Evolutionary conservation across 2,329 filamentous ascomycete genomes (phyloP).

Genomic region (Orbilia oligospora): DNA sequence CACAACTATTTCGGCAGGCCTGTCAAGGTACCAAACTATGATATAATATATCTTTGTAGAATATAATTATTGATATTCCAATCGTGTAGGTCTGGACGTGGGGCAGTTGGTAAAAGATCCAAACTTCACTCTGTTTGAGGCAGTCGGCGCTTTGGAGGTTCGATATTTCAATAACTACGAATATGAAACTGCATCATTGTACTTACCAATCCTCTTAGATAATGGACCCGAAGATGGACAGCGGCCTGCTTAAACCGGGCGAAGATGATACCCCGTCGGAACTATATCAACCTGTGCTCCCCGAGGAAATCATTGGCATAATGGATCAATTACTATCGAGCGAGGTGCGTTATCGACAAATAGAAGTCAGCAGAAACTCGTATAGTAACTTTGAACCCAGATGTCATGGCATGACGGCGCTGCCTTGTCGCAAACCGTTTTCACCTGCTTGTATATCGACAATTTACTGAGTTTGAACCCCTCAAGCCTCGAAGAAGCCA

Average conservation of each 20-base stretch:
- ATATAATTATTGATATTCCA: conserved; percentile 15
- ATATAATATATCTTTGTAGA: not conserved
- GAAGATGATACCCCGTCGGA: conserved; percentile 91
- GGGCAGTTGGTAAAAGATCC: conserved; percentile 95
- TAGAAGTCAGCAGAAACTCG: not conserved
- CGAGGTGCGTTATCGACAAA: conserved; percentile 74
- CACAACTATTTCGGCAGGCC: conserved; percentile 55
- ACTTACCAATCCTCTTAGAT: conserved; percentile 74
- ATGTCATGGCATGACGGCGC: conserved; percentile 99
- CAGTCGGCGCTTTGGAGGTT: conserved; percentile 87
- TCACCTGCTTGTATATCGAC: conserved; percentile 93
- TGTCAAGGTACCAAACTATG: conserved; percentile 44
- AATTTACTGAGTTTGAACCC: conserved; percentile 81
- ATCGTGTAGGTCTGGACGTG: conserved; percentile 76
- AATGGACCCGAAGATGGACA: conserved; percentile 99
- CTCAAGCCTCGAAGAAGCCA: conserved; percentile 75
- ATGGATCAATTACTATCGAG: conserved; percentile 93
- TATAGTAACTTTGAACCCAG: conserved; percentile 68
- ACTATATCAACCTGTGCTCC: conserved; percentile 76
- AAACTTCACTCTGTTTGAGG: conserved; percentile 92
- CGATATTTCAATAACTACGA: conserved; percentile 14
- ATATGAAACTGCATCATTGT: conserved; percentile 40
- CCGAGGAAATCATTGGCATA: conserved; percentile 88
- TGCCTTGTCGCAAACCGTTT: conserved; percentile 91
- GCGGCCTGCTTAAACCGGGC: conserved; percentile 82